Percentiles rank a stretch among this genome's conserved stretches.
These are phyloP conservation scores for Drechslerella coelobrocha DNA, from an alignment of 2,329 filamentous ascomycete species.

Conservation along the genomic window DNA sequence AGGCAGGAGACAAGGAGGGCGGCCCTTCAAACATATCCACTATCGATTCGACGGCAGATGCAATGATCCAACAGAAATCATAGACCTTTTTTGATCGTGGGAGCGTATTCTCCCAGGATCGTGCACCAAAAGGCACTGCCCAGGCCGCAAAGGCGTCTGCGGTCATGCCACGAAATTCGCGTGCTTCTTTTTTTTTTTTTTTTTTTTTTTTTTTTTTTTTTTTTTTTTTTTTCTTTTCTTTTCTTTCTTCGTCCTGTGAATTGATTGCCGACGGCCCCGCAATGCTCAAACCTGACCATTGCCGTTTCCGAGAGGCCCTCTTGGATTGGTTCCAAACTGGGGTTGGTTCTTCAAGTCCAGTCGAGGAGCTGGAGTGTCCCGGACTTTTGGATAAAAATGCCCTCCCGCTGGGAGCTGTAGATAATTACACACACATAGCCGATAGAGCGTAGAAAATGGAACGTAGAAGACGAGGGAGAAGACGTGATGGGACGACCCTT, in stretches of 20 bases:
- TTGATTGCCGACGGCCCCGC: not conserved
- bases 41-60: not conserved
- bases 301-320: constrained; percentile 29
- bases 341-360: too few relatives aligned
- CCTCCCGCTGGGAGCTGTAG: too few relatives aligned
- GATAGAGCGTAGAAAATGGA: too few relatives aligned
- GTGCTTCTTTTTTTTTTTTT: not conserved
- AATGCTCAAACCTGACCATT: constrained; percentile 43
- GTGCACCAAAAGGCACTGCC: too few relatives aligned
- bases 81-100: too few relatives aligned
- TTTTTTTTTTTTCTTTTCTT: not conserved
- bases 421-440: too few relatives aligned
- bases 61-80: too few relatives aligned
- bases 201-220: not conserved
- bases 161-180: not conserved
- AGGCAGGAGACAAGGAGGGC: not conserved
- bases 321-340: not conserved
- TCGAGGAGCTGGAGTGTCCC: too few relatives aligned
- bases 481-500: too few relatives aligned
- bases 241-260: not conserved
- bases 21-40: not conserved
- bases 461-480: too few relatives aligned
- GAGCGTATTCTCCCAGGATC: too few relatives aligned
- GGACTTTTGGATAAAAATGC: too few relatives aligned
- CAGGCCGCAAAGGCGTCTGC: not conserved